Evolutionary conservation across 1,139 yeast genomes (phyloP).

Genomic region (Lodderomyces elongisporus): DNA sequence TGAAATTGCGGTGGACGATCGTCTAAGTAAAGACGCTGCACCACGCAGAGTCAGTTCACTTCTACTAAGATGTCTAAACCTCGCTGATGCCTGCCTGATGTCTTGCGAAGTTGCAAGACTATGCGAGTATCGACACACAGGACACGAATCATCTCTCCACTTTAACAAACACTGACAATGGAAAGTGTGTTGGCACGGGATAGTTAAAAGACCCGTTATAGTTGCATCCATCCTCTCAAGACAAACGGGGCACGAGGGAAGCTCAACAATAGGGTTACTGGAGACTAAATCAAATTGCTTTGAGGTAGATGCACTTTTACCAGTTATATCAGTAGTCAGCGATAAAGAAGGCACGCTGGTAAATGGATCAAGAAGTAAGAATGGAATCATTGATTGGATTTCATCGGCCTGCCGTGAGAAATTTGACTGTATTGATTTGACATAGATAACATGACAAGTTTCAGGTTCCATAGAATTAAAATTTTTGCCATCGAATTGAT

Average conservation of each 20-base stretch:
- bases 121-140: constrained; percentile 80
- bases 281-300: not conserved
- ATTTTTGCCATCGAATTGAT: constrained; percentile 62
- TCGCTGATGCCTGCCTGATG: constrained; percentile 7
- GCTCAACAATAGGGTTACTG: constrained; percentile 40
- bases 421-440: constrained; percentile 48
- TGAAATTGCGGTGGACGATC: constrained; percentile 2
- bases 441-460: constrained; percentile 69
- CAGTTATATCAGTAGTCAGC: not conserved
- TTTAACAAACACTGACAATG: constrained; percentile 85
- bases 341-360: constrained; percentile 22
- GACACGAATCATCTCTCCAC: constrained; percentile 91
- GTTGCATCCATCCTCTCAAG: constrained; percentile 83
- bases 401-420: constrained; percentile 15
- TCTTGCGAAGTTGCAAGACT: constrained; percentile 31
- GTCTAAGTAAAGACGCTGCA: constrained; percentile 4
- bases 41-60: constrained; percentile 1
- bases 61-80: constrained; percentile 3
- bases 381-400: constrained; percentile 48
- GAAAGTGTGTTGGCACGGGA: constrained; percentile 90
- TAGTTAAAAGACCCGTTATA: constrained; percentile 77
- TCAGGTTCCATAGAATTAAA: constrained; percentile 91
- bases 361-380: constrained; percentile 70
- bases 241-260: constrained; percentile 94
- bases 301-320: not conserved